These are phyloP conservation scores for Macadamia tetraphylla DNA, from an alignment of 164 flowering plant genomes.

Conservation along the genomic window DNA sequence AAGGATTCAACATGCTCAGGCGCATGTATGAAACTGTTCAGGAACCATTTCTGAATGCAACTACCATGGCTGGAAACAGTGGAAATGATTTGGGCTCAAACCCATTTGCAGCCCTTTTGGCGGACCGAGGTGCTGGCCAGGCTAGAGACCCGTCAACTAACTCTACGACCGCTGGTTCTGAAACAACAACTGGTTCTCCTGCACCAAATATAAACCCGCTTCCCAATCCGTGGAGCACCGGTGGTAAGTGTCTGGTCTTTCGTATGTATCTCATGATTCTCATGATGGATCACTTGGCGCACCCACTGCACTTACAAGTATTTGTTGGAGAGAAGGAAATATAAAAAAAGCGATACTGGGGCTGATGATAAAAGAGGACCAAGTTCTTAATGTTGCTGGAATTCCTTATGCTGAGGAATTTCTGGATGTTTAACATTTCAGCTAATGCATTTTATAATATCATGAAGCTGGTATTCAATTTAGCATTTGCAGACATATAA, in stretches of 20 bases:
- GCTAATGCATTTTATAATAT: too few species aligned
- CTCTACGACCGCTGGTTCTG: conserved; percentile 44
- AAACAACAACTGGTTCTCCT: conserved; percentile 41
- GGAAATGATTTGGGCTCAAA: conserved; percentile 56
- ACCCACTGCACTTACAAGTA: too few species aligned
- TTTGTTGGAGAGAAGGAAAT: too few species aligned
- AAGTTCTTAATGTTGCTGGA: too few species aligned
- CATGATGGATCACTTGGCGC: too few species aligned
- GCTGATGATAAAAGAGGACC: too few species aligned
- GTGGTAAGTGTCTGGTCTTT: conserved; percentile 24
- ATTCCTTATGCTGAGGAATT: too few species aligned
- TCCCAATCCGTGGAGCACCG: conserved; percentile 80
- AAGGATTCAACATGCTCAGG: conserved; percentile 94
- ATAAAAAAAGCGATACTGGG: too few species aligned
- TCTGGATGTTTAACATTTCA: too few species aligned
- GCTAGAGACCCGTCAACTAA: conserved; percentile 37
- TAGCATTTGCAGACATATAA: too few species aligned
- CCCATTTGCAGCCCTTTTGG: conserved; percentile 80
- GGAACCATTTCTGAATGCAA: conserved; percentile 86
- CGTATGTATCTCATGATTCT: too few species aligned
- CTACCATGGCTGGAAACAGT: conserved; percentile 65
- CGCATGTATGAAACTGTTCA: conserved; percentile 99
- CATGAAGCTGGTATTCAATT: too few species aligned
- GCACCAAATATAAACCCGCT: conserved; percentile 83
- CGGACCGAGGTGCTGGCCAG: conserved; percentile 45